These are phyloP conservation scores for Neurospora sp. DNA, from an alignment of 495 filamentous ascomycete species.

Conservation along the genomic window DNA sequence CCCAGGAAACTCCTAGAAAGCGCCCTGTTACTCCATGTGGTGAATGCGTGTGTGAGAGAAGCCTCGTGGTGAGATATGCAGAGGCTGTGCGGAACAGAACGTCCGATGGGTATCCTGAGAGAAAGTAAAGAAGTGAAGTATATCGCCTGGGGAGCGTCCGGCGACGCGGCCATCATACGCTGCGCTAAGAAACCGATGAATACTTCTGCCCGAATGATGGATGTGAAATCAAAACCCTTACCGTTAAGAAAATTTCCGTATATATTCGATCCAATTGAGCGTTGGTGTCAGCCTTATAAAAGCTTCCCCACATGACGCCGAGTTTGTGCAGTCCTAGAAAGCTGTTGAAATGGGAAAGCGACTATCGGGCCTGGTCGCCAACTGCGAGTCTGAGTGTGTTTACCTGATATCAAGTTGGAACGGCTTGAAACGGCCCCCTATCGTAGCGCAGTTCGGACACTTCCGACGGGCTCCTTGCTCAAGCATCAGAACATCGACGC, in stretches of 20 bases:
- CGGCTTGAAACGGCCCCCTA: constrained; percentile 58
- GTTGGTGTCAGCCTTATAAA: not conserved
- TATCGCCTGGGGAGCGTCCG: constrained; percentile 2
- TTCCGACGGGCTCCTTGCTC: constrained; percentile 50
- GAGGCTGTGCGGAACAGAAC: not conserved
- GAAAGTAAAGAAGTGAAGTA: constrained; percentile 10
- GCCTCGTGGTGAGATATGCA: not conserved
- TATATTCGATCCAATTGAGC: not conserved
- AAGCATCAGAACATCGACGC: constrained; percentile 66
- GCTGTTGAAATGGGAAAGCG: not conserved
- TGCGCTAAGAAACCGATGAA: not conserved
- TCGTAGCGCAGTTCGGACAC: constrained; percentile 55
- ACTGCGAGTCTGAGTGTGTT: not conserved
- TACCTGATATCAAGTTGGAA: constrained; percentile 57
- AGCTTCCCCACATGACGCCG: not conserved
- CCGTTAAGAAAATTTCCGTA: not conserved
- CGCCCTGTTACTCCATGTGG: not conserved
- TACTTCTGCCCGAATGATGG: not conserved
- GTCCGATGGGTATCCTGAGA: constrained; percentile 10
- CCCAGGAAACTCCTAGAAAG: not conserved
- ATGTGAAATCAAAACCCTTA: not conserved
- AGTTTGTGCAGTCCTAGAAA: not conserved
- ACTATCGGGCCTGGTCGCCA: not conserved
- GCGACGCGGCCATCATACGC: not conserved
- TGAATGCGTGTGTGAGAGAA: not conserved